Conservation (phyloP, 2,329 filamentous ascomycete genomes). For the Fusarium mangiferae region DNA sequence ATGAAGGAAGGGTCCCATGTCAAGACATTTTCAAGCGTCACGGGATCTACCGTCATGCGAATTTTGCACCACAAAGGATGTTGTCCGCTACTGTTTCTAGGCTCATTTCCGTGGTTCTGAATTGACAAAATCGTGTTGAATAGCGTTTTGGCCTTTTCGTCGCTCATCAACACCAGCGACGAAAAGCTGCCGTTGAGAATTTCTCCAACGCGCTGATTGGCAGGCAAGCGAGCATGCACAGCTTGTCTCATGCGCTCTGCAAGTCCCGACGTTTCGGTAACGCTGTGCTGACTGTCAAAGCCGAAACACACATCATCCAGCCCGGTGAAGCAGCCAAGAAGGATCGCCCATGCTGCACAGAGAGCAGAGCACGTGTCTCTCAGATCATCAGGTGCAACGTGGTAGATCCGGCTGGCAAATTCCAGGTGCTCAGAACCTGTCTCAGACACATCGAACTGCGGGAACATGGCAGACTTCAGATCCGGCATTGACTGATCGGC, state of each 20-base stretch:
- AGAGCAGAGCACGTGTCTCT: conserved; percentile 15
- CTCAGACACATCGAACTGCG: conserved; percentile 32
- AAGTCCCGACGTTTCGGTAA: background rate
- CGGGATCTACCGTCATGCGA: conserved; percentile 30
- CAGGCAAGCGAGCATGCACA: background rate
- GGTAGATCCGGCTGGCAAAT: background rate
- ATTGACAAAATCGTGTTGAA: conserved; percentile 59
- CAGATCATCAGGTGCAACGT: background rate
- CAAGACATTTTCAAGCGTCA: conserved; percentile 34
- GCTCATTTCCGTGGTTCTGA: conserved; percentile 29
- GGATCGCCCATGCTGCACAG: conserved; percentile 25
- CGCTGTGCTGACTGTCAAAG: conserved; percentile 16
- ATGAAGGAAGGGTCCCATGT: conserved; percentile 54
- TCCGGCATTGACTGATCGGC: conserved; percentile 7
- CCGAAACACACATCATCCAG: conserved; percentile 35
- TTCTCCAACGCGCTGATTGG: conserved; percentile 1
- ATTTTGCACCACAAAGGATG: conserved; percentile 29
- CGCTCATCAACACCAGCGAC: background rate
- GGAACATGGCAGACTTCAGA: conserved; percentile 34
- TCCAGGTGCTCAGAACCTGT: background rate
- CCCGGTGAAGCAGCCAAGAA: conserved; percentile 37
- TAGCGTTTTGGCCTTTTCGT: conserved; percentile 41
- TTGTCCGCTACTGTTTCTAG: conserved; percentile 17
- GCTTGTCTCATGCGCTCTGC: background rate
- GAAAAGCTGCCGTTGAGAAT: background rate